phyloP scores from a whole-genome alignment of 192 early-diverging fungal genomes.

The Linnemannia schmuckeri region DNA sequence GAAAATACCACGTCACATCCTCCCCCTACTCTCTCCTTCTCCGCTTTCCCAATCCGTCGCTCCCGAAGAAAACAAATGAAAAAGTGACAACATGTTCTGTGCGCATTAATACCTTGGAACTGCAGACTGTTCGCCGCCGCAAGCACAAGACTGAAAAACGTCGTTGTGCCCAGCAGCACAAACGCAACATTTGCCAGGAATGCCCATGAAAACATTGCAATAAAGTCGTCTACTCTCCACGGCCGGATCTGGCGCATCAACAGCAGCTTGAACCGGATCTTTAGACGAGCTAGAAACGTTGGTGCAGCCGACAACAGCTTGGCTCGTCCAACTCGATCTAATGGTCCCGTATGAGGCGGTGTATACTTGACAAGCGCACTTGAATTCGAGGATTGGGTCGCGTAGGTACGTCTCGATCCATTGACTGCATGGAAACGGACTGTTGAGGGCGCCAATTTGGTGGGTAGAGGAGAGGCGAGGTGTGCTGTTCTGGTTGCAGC shows the following conservation, averaged over 20 bases:
- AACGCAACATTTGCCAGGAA: conserved; percentile 89
- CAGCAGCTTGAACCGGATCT: conserved; percentile 69
- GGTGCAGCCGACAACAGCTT: conserved; percentile 71
- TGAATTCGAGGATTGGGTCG: conserved; percentile 7
- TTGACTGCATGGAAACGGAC: conserved; percentile 4
- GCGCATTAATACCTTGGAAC: conserved; percentile 73
- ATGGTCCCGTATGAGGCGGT: conserved; percentile 26
- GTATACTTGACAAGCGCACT: conserved; percentile 52
- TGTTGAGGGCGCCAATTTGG: conserved; percentile 22
- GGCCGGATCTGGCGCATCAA: conserved; percentile 78
- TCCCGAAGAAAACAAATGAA: neutral
- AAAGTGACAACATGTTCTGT: neutral
- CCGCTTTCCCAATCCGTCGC: neutral
- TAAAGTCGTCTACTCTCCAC: conserved; percentile 89
- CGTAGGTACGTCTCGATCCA: conserved; percentile 18
- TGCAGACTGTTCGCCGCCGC: conserved; percentile 85
- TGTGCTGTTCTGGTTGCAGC: neutral
- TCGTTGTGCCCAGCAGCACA: conserved; percentile 90
- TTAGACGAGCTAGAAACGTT: conserved; percentile 71
- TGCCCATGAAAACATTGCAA: conserved; percentile 91
- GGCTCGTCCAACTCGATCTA: conserved; percentile 47
- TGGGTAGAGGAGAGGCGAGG: conserved; percentile 1
- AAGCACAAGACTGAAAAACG: conserved; percentile 85
- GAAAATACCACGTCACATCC: conserved; percentile 9
- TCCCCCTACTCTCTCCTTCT: neutral